Conservation (phyloP, 2,329 filamentous ascomycete genomes). For the Rutstroemia sp. region DNA sequence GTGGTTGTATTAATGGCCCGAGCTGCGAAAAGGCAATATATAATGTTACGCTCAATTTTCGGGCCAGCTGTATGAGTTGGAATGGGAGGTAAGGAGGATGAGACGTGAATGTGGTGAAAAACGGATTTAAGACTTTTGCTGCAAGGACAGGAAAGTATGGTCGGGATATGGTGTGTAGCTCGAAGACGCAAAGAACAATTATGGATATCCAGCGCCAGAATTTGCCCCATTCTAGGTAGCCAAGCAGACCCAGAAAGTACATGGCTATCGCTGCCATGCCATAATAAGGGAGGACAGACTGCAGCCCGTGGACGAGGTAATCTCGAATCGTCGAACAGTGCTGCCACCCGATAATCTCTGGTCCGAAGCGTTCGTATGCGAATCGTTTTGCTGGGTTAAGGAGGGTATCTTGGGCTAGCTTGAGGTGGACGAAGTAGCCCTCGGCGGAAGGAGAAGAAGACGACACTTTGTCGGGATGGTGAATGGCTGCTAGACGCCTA, state of each 20-base stretch:
- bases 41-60: slow-evolving; percentile 68
- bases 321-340: slow-evolving; percentile 63
- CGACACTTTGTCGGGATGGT: slow-evolving; percentile 42
- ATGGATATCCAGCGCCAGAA: slow-evolving; percentile 59
- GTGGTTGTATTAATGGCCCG: slow-evolving; percentile 52
- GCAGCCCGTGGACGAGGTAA: slow-evolving; percentile 62
- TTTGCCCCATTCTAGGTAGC: slow-evolving; percentile 60
- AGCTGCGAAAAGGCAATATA: slow-evolving; percentile 81
- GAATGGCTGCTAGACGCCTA: slow-evolving; percentile 17
- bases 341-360: slow-evolving; percentile 59
- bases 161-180: slow-evolving; percentile 49
- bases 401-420: slow-evolving; percentile 75
- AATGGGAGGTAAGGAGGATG: slow-evolving; percentile 72
- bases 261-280: slow-evolving; percentile 47
- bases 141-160: slow-evolving; percentile 43
- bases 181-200: slow-evolving; percentile 45
- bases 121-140: slow-evolving; percentile 37
- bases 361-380: slow-evolving; percentile 85
- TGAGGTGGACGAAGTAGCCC: slow-evolving; percentile 71
- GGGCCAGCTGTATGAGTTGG: slow-evolving; percentile 68
- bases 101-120: slow-evolving; percentile 30
- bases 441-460: slow-evolving; percentile 27
- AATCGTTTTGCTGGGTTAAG: slow-evolving; percentile 70
- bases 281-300: slow-evolving; percentile 54
- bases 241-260: slow-evolving; percentile 54